phyloP scores from a whole-genome alignment of 768 basidiomycete genomes.

The Lactarius quietus region DNA sequence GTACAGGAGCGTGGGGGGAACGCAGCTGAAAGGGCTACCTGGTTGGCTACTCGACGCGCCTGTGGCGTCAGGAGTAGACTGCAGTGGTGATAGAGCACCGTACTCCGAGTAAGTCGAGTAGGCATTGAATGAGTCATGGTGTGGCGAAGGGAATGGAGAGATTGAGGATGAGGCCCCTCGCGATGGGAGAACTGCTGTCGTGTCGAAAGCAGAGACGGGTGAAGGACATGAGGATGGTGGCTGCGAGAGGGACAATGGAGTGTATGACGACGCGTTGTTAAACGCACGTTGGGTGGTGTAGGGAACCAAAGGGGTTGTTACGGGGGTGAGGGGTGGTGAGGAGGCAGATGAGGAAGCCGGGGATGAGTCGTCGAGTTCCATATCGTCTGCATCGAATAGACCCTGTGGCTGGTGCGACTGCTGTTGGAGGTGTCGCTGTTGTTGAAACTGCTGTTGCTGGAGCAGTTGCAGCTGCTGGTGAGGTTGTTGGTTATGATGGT shows the following conservation, averaged over 20 bases:
- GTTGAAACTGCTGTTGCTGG: conserved; percentile 28
- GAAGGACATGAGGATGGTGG: conserved; percentile 30
- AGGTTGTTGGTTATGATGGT: conserved; percentile 29
- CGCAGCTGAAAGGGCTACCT: conserved; percentile 43
- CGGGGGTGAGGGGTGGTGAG: conserved; percentile 44
- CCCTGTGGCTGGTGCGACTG: conserved; percentile 35
- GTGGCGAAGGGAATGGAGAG: conserved; percentile 35
- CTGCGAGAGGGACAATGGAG: conserved; percentile 33
- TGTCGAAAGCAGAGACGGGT: conserved; percentile 50
- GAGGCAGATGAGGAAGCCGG: conserved; percentile 36
- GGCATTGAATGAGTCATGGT: conserved; percentile 57
- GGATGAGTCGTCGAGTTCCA: conserved; percentile 69
- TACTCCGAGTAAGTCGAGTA: conserved; percentile 69
- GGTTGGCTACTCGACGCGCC: conserved; percentile 22
- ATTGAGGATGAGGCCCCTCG: conserved; percentile 37
- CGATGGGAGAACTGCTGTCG: conserved; percentile 51
- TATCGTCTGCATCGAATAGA: conserved; percentile 72
- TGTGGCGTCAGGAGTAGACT: conserved; percentile 40
- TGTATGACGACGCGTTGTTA: conserved; percentile 26
- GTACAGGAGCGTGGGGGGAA: conserved; percentile 60
- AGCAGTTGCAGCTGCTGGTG: conserved; percentile 22
- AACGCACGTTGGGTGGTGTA: conserved; percentile 27
- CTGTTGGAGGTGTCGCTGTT: conserved; percentile 29
- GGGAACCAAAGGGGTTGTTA: conserved; percentile 41
- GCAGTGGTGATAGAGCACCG: conserved; percentile 49